Conservation (phyloP, 2,329 filamentous ascomycete species). For the Aureobasidium sp. region DNA sequence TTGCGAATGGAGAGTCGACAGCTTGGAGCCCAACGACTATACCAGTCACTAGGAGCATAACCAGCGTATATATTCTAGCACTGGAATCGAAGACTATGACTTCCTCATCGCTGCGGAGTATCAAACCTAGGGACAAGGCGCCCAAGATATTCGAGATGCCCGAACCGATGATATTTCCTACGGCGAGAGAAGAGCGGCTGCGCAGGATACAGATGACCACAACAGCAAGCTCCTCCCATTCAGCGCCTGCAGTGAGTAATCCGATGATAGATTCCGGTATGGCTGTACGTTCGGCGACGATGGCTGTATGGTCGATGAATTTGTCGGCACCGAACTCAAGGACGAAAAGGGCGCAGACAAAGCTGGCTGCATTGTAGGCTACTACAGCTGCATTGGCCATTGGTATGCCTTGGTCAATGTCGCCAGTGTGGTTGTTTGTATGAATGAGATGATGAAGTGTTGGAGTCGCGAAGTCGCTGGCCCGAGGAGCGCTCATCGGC, state of each 20-base stretch:
- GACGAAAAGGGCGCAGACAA: constrained; percentile 53
- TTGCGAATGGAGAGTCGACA: neutral
- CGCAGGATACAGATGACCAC: constrained; percentile 54
- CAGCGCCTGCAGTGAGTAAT: constrained; percentile 59
- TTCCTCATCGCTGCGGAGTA: constrained; percentile 38
- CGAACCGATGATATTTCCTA: constrained; percentile 63
- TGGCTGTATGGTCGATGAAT: constrained; percentile 58
- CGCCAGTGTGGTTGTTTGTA: neutral
- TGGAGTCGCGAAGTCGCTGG: neutral
- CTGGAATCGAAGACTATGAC: constrained; percentile 50
- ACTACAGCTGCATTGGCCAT: constrained; percentile 25
- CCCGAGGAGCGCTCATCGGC: neutral
- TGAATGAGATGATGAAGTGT: neutral
- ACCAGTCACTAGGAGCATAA: constrained; percentile 49
- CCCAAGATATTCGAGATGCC: constrained; percentile 60
- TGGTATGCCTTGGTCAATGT: neutral
- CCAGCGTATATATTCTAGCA: constrained; percentile 51
- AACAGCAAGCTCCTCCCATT: constrained; percentile 64
- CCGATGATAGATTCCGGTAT: constrained; percentile 56
- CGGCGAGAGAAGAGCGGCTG: constrained; percentile 51
- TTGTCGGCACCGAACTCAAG: constrained; percentile 60
- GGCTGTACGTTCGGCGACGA: constrained; percentile 49
- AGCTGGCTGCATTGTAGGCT: constrained; percentile 46
- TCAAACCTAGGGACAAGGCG: constrained; percentile 59
- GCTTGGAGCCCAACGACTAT: constrained; percentile 31